phyloP scores from a whole-genome alignment of 352 stramenopile species.

The Phytophthora megakarya region DNA sequence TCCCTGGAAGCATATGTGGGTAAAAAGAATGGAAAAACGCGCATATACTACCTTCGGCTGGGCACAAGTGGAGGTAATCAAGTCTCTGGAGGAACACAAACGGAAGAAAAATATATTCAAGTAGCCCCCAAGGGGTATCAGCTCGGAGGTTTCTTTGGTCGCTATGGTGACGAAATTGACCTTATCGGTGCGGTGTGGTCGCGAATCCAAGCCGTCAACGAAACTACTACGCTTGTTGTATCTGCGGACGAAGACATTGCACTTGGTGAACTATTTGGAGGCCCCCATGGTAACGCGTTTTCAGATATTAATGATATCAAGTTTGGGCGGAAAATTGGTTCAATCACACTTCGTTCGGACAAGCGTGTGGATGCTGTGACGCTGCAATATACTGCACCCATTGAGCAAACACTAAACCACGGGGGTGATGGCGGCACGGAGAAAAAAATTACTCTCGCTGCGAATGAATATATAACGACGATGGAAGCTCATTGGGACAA shows the following conservation, averaged over 20 bases:
- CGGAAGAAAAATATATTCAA: no score
- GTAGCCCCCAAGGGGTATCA: conserved; percentile 9
- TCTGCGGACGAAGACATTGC: conserved; percentile 4
- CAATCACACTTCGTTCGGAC: conserved; percentile 6
- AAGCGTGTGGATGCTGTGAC: conserved; percentile 7
- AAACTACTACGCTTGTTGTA: background rate
- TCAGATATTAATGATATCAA: conserved; percentile 10
- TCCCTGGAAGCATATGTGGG: background rate
- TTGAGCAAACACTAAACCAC: conserved; percentile 1
- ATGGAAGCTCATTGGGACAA: conserved; percentile 19
- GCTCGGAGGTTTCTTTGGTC: conserved; percentile 16
- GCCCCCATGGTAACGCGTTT: conserved; percentile 29
- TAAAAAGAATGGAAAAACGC: conserved; percentile 3
- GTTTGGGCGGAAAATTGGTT: conserved; percentile 1
- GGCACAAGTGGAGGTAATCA: background rate
- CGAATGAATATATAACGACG: conserved; percentile 10
- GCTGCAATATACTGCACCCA: background rate
- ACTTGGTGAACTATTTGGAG: conserved; percentile 29
- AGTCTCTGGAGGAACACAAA: background rate
- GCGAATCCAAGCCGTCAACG: background rate
- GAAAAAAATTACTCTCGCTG: background rate
- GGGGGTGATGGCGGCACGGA: no score
- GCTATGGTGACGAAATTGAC: conserved; percentile 8
- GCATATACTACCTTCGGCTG: conserved; percentile 6
- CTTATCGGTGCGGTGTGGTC: background rate